Base-by-base conservation (phyloP, 495 filamentous ascomycete genomes). In the Neurospora sp. region DNA sequence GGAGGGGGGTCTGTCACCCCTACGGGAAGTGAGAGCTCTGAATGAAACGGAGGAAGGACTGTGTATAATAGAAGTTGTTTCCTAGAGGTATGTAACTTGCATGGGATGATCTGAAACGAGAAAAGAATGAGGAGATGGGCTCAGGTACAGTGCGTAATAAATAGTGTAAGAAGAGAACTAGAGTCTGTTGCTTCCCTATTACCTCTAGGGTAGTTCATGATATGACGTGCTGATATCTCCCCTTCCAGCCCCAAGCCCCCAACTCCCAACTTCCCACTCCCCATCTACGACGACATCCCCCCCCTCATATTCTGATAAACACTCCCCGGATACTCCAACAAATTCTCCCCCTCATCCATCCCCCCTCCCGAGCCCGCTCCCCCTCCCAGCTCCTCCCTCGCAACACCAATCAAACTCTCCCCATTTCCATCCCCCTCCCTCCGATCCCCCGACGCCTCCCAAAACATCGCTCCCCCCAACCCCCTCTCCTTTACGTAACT, bases 401-500 rank as follows among this genome's bases (percentile, higher is more conserved):
- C 87, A 5, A 85, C 85, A 9, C 81, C 83, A 69, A 95, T 90
- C 80, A 94, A 75, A 76, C 89, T 91, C 53, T 85, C 86, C n/a
- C 82, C 81, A 6, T 83, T 88, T 12, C n/a, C n/a, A 20, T 53
- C 3, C 46, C n/a, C 46, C 2, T 68, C 22, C 22, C 22, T 82
- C 77, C 87, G 88, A 81, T 97, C 94, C 14, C 84, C 89, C 73
- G 89, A 93, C 44, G 88, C 89, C 82, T 97, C 94, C 94, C 94
- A 98, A 88, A 92, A 97, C 93, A 97, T 97, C 4, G 86, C 88
- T 31, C 94, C 94, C 2, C 89, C 93, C 4, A 97, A 84, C 2
- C 88, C 87, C 72, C 84, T 83, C 46, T 81, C 72, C 79, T 85
- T 84, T 71, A 95, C 83, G 76, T 91, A 97, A 11, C 77, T 77